These are phyloP conservation scores for Gracilaria gracilis DNA, from an alignment of 23 red algal species.

Conservation along the genomic window DNA sequence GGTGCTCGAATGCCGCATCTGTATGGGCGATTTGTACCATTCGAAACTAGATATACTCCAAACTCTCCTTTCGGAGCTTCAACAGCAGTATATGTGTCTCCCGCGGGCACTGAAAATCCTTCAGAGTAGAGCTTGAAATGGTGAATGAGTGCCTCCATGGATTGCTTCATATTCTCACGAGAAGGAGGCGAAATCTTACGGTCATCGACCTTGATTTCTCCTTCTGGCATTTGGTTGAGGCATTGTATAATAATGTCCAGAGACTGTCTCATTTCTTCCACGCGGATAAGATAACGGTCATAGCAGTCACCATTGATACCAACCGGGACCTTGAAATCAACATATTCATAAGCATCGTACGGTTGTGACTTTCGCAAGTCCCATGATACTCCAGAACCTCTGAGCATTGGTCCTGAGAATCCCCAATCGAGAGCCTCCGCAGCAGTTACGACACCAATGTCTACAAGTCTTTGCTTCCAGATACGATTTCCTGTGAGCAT, in stretches of 20 bases:
- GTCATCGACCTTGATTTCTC: conserved; percentile 99
- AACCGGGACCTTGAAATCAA: conserved; percentile 94
- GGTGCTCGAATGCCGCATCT: conserved; percentile 94
- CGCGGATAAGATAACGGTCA: conserved; percentile 93
- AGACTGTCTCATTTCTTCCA: conserved; percentile 98
- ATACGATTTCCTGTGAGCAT: conserved; percentile 99
- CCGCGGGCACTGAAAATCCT: conserved; percentile 92
- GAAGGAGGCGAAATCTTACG: conserved; percentile 98
- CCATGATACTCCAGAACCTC: conserved; percentile 92
- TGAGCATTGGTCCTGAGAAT: conserved; percentile 98
- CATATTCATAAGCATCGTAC: conserved; percentile 97
- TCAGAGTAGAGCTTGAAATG: conserved; percentile 99
- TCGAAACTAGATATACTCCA: conserved; percentile 91
- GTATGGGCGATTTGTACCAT: conserved; percentile 99
- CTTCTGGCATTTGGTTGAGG: conserved; percentile 99
- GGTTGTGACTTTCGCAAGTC: conserved; percentile 96
- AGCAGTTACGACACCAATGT: conserved; percentile 95
- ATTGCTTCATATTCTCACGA: conserved; percentile 95
- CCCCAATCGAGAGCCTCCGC: conserved; percentile 94
- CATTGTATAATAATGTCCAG: conserved; percentile 96
- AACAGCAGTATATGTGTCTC: conserved; percentile 94
- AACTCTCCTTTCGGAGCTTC: conserved; percentile 99
- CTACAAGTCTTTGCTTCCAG: conserved; percentile 98
- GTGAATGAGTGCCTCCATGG: conserved; percentile 99
- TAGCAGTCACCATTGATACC: conserved; percentile 95